A percentile compares a stretch with the other conserved stretches of the same genome.
Conservation (phyloP, 2,329 filamentous ascomycete genomes). For the Penicillium sp. region DNA sequence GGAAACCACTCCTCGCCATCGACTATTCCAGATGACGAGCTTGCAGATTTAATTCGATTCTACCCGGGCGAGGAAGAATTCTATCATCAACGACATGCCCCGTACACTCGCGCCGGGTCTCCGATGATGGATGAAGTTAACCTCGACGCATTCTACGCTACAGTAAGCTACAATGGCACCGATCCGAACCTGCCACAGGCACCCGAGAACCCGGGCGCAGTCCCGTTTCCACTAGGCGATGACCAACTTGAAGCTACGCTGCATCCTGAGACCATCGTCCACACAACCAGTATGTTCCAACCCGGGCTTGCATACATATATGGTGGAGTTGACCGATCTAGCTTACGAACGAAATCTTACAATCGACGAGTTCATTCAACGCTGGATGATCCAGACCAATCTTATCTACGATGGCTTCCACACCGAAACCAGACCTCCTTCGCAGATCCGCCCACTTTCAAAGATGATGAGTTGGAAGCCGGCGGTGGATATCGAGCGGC, state of each 20-base stretch:
- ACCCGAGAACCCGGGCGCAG: background rate
- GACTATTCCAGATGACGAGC: slow-evolving; percentile 25
- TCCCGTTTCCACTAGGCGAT: slow-evolving; percentile 5
- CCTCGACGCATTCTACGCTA: slow-evolving; percentile 32
- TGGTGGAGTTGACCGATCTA: slow-evolving; percentile 10
- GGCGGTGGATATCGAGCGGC: slow-evolving; percentile 33
- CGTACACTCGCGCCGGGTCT: slow-evolving; percentile 8
- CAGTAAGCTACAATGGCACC: slow-evolving; percentile 17
- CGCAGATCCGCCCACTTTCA: slow-evolving; percentile 28
- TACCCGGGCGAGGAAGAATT: slow-evolving; percentile 30
- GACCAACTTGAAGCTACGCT: slow-evolving; percentile 18
- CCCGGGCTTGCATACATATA: background rate
- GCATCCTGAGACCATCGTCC: slow-evolving; percentile 25
- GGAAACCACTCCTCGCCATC: slow-evolving; percentile 15
- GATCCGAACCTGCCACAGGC: slow-evolving; percentile 10
- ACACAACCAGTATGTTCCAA: slow-evolving; percentile 29
- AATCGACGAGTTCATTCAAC: slow-evolving; percentile 44
- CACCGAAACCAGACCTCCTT: slow-evolving; percentile 18
- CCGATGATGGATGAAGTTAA: slow-evolving; percentile 23
- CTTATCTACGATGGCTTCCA: slow-evolving; percentile 15
- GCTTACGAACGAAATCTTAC: slow-evolving; percentile 43
- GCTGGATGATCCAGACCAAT: slow-evolving; percentile 37
- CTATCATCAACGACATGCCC: slow-evolving; percentile 14
- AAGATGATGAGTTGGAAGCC: slow-evolving; percentile 37
- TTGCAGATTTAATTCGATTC: slow-evolving; percentile 34